phyloP scores from a whole-genome alignment of 176 grass and related monocot species.

The Tillandsia fasciculata region DNA sequence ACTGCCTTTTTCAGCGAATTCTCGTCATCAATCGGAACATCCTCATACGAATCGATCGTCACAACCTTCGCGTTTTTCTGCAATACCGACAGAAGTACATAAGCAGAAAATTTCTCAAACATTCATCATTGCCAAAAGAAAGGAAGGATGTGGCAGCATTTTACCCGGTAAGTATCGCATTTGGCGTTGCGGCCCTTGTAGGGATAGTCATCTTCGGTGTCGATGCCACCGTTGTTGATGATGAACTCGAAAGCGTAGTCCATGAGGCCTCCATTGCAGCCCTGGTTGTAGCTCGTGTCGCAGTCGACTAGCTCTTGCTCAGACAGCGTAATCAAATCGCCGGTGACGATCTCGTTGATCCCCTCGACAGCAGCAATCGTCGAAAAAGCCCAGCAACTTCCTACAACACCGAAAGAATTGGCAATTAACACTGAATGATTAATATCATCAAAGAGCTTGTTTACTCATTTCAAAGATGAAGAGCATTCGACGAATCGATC shows the following conservation, averaged over 20 bases:
- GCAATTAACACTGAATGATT: not conserved
- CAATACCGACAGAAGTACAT: not conserved
- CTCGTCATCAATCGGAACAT: slow-evolving; percentile 52
- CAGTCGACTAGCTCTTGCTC: slow-evolving; percentile 60
- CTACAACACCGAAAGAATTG: slow-evolving; percentile 3
- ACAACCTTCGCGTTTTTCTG: slow-evolving; percentile 87
- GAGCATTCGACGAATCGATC: no score
- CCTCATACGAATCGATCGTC: slow-evolving; percentile 59
- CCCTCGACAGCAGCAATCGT: slow-evolving; percentile 34
- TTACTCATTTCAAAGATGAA: not conserved
- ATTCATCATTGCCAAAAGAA: not conserved
- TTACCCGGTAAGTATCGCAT: slow-evolving; percentile 18
- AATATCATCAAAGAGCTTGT: not conserved
- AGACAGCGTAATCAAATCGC: slow-evolving; percentile 29
- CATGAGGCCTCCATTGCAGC: slow-evolving; percentile 52
- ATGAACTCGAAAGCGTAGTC: slow-evolving; percentile 46
- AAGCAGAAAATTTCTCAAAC: not conserved
- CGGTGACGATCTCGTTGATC: slow-evolving; percentile 35
- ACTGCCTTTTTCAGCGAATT: slow-evolving; percentile 66
- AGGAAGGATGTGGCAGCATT: not conserved
- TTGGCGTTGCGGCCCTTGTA: slow-evolving; percentile 28
- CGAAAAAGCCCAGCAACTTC: slow-evolving; percentile 39
- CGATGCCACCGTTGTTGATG: slow-evolving; percentile 30
- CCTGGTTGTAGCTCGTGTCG: slow-evolving; percentile 25
- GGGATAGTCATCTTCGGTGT: slow-evolving; percentile 33